These are phyloP conservation scores for Amphirosellinia nigrospora DNA, from an alignment of 495 filamentous ascomycete species.

Conservation along the genomic window DNA sequence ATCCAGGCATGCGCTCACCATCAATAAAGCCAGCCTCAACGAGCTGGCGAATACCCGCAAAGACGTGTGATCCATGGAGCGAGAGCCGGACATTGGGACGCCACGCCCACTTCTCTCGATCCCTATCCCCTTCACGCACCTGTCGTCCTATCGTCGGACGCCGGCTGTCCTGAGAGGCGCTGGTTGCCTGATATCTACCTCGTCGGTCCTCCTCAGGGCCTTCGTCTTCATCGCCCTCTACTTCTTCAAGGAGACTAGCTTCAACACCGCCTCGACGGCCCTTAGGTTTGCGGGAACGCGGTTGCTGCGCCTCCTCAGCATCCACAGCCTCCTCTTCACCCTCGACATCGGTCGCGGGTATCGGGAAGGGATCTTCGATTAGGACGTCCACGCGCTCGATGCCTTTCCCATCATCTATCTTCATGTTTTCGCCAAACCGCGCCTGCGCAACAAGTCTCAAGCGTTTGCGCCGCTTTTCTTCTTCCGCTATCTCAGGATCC, in stretches of 20 bases:
- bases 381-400: conserved; percentile 67
- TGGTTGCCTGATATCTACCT: not conserved
- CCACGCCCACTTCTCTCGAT: conserved; percentile 49
- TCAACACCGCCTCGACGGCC: conserved; percentile 33
- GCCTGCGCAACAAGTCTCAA: conserved; percentile 55
- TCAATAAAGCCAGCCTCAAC: conserved; percentile 76
- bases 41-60: conserved; percentile 75
- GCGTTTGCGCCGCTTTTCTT: conserved; percentile 48
- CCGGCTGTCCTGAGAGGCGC: not conserved
- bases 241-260: conserved; percentile 30
- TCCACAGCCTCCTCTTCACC: conserved; percentile 16
- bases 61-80: conserved; percentile 80
- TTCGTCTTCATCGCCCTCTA: conserved; percentile 39
- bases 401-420: conserved; percentile 59
- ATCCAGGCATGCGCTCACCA: conserved; percentile 79
- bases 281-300: conserved; percentile 44
- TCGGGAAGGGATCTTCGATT: conserved; percentile 61
- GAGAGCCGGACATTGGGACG: conserved; percentile 65
- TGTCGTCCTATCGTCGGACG: not conserved
- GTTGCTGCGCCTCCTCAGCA: conserved; percentile 33
- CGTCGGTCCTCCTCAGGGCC: conserved; percentile 21
- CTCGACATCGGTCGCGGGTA: conserved; percentile 50
- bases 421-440: conserved; percentile 60
- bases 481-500: conserved; percentile 36
- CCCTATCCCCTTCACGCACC: conserved; percentile 25